These are phyloP conservation scores for Vicia villosa DNA, from an alignment of 306 rosid species.

Conservation along the genomic window DNA sequence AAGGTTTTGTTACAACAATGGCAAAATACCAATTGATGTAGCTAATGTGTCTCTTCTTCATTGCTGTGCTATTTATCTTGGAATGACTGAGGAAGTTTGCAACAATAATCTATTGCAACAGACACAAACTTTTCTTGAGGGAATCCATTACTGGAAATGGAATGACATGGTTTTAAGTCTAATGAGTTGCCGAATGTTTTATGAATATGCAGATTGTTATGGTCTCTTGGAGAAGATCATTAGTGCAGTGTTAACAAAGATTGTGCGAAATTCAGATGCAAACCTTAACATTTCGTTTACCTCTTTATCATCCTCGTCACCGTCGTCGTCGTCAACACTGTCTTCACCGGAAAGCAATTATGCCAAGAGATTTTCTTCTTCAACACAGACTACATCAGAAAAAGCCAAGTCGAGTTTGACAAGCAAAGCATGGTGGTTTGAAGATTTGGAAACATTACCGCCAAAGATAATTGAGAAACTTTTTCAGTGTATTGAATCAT, in stretches of 20 bases:
- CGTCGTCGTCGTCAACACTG: conserved; percentile 55
- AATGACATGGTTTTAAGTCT: conserved; percentile 57
- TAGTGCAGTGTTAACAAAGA: conserved; percentile 53
- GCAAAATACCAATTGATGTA: conserved; percentile 50
- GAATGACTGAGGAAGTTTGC: conserved; percentile 60
- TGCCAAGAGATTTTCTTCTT: conserved; percentile 51
- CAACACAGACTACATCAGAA: conserved; percentile 56
- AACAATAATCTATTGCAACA: conserved; percentile 66
- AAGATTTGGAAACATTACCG: conserved; percentile 64
- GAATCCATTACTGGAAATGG: conserved; percentile 66
- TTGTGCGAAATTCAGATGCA: conserved; percentile 55
- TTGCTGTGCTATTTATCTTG: conserved; percentile 69
- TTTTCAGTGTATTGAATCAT: conserved; percentile 50
- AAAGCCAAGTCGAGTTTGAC: conserved; percentile 47
- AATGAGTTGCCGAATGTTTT: conserved; percentile 50
- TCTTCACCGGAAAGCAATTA: conserved; percentile 65
- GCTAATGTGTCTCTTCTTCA: conserved; percentile 68
- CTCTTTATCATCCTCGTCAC: conserved; percentile 39
- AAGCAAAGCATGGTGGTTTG: conserved; percentile 81
- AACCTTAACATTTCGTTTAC: conserved; percentile 32
- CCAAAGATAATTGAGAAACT: conserved; percentile 69
- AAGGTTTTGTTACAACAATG: conserved; percentile 69
- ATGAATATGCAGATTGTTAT: conserved; percentile 54
- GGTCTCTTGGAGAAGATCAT: conserved; percentile 74
- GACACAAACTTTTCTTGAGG: conserved; percentile 61